Percentiles rank a stretch among this genome's conserved stretches.
These are phyloP conservation scores for Trichoderma sp. DNA, from an alignment of 2,329 filamentous ascomycete species.

Conservation along the genomic window DNA sequence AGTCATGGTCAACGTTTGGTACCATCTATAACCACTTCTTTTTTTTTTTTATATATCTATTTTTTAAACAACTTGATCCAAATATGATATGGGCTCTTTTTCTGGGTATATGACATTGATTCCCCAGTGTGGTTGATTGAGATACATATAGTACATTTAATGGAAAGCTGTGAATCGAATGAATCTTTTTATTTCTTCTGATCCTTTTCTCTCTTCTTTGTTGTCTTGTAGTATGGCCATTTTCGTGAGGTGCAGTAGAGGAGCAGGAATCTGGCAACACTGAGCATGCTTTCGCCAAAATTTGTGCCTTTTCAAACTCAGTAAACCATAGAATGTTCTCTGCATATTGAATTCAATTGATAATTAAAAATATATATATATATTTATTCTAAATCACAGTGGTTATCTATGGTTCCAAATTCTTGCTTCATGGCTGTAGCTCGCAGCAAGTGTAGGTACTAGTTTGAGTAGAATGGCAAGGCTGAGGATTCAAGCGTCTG, in stretches of 20 bases:
- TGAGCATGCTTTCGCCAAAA: not conserved
- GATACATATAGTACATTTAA: slow-evolving; percentile 18
- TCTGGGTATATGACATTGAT: slow-evolving; percentile 8
- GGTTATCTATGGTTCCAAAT: too few relatives aligned
- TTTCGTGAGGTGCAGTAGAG: not conserved
- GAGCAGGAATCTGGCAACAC: not conserved
- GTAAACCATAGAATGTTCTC: not conserved
- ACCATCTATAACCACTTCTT: not conserved
- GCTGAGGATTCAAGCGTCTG: not conserved
- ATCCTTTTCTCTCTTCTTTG: not conserved
- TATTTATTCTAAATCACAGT: too few relatives aligned
- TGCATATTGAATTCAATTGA: too few relatives aligned
- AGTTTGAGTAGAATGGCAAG: not conserved
- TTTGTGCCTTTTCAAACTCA: not conserved
- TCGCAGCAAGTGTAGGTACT: not conserved
- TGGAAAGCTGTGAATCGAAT: not conserved
- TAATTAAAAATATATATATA: too few relatives aligned
- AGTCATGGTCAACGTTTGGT: not conserved
- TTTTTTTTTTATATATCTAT: not conserved
- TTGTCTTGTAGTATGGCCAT: not conserved
- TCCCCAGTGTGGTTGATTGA: not conserved
- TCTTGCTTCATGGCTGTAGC: not conserved
- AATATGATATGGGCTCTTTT: slow-evolving; percentile 7
- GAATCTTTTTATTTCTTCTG: not conserved
- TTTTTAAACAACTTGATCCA: not conserved